These are phyloP conservation scores for Aristolochia fimbriata DNA, from an alignment of 164 flowering plant species.

Conservation along the genomic window DNA sequence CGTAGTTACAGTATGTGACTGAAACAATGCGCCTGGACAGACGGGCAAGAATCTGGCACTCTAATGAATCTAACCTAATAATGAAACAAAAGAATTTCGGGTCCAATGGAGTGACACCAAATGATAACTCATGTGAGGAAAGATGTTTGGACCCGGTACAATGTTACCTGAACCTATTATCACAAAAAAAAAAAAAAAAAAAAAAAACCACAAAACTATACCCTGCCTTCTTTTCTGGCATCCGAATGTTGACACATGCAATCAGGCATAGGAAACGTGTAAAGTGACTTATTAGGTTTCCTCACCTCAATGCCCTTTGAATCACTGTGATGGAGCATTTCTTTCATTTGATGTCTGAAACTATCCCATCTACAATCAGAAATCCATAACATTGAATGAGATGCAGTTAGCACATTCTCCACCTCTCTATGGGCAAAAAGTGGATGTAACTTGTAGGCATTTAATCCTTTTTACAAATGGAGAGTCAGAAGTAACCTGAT, in stretches of 20 bases:
- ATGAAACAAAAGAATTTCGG: background rate
- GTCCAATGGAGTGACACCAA: background rate
- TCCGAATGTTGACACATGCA: slow-evolving; percentile 63
- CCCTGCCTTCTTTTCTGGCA: slow-evolving; percentile 2
- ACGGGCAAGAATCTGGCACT: too few species aligned
- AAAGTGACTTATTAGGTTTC: slow-evolving; percentile 65
- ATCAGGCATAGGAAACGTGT: slow-evolving; percentile 90
- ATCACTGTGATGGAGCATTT: slow-evolving; percentile 81
- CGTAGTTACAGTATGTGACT: slow-evolving; percentile 6
- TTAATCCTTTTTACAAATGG: background rate
- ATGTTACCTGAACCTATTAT: background rate
- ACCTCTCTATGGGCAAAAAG: background rate
- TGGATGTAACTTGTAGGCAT: background rate
- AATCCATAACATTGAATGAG: too few species aligned
- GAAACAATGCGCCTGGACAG: background rate
- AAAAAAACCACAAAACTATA: too few species aligned
- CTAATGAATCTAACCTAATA: slow-evolving; percentile 1
- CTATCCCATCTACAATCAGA: slow-evolving; percentile 53
- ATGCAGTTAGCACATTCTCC: too few species aligned
- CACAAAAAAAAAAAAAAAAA: background rate
- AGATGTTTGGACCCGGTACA: slow-evolving; percentile 5
- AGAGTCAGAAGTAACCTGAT: slow-evolving; percentile 37
- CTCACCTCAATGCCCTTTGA: slow-evolving; percentile 57
- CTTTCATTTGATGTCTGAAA: slow-evolving; percentile 60
- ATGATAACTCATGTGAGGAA: background rate